Evolutionary conservation across 1,284 basidiomycete species (phyloP).

Genomic region (Macrocystidia cucumis): DNA sequence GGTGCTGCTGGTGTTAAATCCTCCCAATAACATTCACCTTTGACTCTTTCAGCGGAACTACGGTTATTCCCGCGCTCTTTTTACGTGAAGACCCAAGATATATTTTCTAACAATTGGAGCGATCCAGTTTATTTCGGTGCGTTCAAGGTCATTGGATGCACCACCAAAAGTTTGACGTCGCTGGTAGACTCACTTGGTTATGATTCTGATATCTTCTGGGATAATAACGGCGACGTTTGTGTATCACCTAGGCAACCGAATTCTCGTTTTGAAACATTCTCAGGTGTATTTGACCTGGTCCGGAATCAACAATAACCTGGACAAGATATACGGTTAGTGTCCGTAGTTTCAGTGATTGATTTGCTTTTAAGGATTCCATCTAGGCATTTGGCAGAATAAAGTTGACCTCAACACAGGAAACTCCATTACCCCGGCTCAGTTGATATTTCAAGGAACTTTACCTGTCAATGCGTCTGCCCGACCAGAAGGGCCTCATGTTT

Average conservation of each 20-base stretch:
- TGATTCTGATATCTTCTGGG: conserved; percentile 34
- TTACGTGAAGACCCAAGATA: conserved; percentile 31
- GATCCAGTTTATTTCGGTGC: conserved; percentile 33
- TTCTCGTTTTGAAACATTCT: not conserved
- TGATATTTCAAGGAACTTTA: conserved; percentile 27
- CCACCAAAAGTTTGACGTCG: too few species aligned
- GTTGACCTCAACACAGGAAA: conserved; percentile 31
- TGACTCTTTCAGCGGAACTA: conserved; percentile 21
- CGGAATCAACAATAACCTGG: conserved; percentile 28
- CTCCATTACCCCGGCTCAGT: conserved; percentile 25
- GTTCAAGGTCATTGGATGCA: conserved; percentile 1
- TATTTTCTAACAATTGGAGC: conserved; percentile 34
- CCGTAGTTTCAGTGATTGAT: conserved; percentile 3
- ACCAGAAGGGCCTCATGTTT: conserved; percentile 35
- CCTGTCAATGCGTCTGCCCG: conserved; percentile 23
- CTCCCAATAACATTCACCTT: not conserved
- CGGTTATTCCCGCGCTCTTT: conserved; percentile 30
- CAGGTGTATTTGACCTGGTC: conserved; percentile 28
- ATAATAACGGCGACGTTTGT: conserved; percentile 25
- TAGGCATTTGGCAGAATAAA: conserved; percentile 31
- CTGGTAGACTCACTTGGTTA: conserved; percentile 28
- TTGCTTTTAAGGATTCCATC: conserved; percentile 2
- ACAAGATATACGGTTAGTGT: conserved; percentile 28
- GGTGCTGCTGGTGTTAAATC: conserved; percentile 1
- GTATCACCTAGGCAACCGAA: not conserved